These are phyloP conservation scores for Gigaspora rosea DNA, from an alignment of 192 early-diverging fungal genomes.

Conservation along the genomic window DNA sequence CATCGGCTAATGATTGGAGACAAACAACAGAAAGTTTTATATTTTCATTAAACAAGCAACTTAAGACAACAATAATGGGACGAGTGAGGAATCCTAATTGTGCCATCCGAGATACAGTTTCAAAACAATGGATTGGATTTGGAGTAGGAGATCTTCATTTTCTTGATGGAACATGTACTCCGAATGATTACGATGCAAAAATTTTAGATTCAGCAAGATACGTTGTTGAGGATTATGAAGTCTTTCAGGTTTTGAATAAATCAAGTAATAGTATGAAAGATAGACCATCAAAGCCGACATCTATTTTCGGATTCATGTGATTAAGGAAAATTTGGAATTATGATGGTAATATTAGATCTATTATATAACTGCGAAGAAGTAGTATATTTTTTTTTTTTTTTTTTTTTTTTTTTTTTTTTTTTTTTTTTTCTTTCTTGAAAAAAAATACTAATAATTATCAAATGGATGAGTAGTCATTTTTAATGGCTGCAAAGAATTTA, in stretches of 20 bases:
- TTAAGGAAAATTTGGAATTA: no score
- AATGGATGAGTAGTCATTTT: no score
- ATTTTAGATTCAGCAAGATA: neutral
- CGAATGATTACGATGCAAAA: neutral
- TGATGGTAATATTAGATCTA: no score
- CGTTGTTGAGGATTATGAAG: slow-evolving; percentile 28
- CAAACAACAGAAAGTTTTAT: neutral
- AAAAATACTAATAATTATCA: no score
- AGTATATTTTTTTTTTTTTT: no score
- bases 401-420: no score
- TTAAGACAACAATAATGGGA: neutral
- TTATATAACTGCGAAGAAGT: no score
- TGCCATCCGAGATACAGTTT: neutral
- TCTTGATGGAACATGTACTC: neutral
- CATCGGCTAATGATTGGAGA: neutral
- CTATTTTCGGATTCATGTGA: no score
- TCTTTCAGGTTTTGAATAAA: slow-evolving; percentile 23
- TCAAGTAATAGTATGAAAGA: neutral
- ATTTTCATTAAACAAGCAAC: neutral
- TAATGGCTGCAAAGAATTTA: no score
- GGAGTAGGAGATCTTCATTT: neutral
- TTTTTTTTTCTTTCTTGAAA: no score
- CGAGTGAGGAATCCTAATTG: neutral
- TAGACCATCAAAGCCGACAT: no score
- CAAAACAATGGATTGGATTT: neutral